Percentiles rank a stretch among this genome's conserved stretches.
Evolutionary conservation across 495 filamentous ascomycete genomes (phyloP).

Genomic region (Tuber brumale): DNA sequence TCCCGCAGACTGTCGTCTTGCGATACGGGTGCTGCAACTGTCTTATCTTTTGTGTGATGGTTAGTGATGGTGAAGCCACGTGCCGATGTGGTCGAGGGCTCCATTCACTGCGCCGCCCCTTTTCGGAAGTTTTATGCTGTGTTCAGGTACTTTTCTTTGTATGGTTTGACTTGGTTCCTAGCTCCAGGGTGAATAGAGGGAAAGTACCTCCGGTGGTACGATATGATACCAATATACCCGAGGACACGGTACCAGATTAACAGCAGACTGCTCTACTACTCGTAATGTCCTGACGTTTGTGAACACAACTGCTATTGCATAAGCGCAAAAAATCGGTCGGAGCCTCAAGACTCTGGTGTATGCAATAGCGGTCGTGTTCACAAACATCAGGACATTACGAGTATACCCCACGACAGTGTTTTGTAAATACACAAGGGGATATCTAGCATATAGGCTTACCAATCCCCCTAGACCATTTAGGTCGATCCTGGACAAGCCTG

Average conservation of each 20-base stretch:
- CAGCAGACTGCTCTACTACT: not conserved
- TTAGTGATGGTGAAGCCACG: not conserved
- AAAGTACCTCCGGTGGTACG: not conserved
- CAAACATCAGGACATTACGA: no score
- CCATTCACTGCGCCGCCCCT: not conserved
- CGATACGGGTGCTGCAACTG: constrained; percentile 4
- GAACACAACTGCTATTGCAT: no score
- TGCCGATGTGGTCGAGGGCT: not conserved
- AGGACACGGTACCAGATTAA: not conserved
- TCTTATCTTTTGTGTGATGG: not conserved
- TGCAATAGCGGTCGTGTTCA: no score
- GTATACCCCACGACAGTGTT: not conserved
- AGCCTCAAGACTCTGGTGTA: no score
- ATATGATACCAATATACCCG: not conserved
- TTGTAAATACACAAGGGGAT: not conserved
- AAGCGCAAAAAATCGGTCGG: no score
- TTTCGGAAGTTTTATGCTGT: not conserved
- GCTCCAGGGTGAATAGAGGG: not conserved
- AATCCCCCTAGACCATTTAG: not conserved
- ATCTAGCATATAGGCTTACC: not conserved
- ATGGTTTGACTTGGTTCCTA: not conserved
- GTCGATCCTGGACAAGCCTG: not conserved
- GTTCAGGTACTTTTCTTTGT: not conserved
- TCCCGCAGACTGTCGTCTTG: not conserved
- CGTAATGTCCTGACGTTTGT: no score